Base-by-base conservation (phyloP, 2,329 filamentous ascomycete species). In the Aphanoascus verrucosus region DNA sequence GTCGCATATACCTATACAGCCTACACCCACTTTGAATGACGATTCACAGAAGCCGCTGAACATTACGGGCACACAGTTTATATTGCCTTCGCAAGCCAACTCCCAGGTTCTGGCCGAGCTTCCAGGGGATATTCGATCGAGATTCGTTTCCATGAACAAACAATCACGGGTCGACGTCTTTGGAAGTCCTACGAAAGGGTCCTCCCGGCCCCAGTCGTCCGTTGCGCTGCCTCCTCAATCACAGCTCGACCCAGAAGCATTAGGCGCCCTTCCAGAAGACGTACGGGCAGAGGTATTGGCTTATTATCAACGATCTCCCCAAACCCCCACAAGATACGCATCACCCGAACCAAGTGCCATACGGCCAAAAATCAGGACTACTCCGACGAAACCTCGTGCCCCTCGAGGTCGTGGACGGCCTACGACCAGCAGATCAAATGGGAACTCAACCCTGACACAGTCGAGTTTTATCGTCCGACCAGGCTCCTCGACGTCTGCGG, bases 11-110 rank as follows among this genome's bases (percentile, higher is more conserved):
- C 62, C 62, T 1, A 61, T 68, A 9, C 61, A 62, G 32, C 55
- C 63, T 35, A 61, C 65, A 32, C 65, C 65, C 20, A 57, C 62
- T 14, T 60, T 71, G 48, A 65, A 64, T 51, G 67, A 71, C 55
- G 61, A 59, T 52, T 63, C 60, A 8, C 72, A 85, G 19, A 84
- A 78, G 57, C 83, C 83, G 1, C 72, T 95, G 19, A 94, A 96
- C 62, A 79, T 88, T 2, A 75, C 82, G 2, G 88, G 91, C 1
- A 95, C 91, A 0, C 93, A 98, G 63, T 98, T 98, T 63, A 81
- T 97, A 45, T 76, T 98, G 60, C 93, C 93, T 15, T 68, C 69
- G 0, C 87, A 95, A 60, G 79, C 86, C 1, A 93, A 98, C 64
- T 83, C 85, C 0, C 74, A 77, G n/a, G 84, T 95, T 0, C 70